Evolutionary conservation across 108 stramenopile genomes (phyloP).

Genomic region (Cyclostephanos tholiformis): DNA sequence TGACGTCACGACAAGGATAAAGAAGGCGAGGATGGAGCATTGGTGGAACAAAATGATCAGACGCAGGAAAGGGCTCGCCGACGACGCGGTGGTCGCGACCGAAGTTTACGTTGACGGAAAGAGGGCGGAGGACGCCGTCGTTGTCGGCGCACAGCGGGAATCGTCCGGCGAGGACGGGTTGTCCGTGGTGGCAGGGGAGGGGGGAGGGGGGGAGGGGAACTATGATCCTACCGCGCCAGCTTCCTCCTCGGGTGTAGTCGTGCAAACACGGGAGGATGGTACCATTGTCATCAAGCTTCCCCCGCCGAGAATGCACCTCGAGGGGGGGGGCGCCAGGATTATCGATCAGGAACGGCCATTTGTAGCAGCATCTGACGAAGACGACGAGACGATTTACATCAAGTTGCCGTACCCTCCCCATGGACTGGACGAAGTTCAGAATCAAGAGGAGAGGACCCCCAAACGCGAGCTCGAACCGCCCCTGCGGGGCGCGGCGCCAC

Average conservation of each 20-base stretch:
- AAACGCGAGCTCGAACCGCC: conserved; percentile 36
- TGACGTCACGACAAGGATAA: conserved; percentile 25
- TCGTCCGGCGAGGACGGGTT: neutral
- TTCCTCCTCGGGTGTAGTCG: conserved; percentile 16
- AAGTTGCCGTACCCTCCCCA: conserved; percentile 31
- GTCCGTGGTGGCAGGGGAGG: neutral
- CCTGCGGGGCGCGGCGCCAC: conserved; percentile 22
- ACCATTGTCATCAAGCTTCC: conserved; percentile 47
- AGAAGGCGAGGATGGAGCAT: conserved; percentile 30
- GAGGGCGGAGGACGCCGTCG: neutral
- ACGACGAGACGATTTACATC: conserved; percentile 39
- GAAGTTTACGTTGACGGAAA: conserved; percentile 27
- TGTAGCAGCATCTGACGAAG: neutral
- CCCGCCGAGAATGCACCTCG: conserved; percentile 37
- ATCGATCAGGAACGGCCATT: neutral
- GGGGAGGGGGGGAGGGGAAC: neutral
- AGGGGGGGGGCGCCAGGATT: neutral
- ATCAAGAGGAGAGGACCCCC: neutral
- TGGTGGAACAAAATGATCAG: conserved; percentile 18
- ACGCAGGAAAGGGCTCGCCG: conserved; percentile 2
- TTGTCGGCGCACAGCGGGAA: neutral
- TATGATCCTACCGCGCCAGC: neutral
- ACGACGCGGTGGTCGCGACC: neutral
- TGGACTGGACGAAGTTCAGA: neutral
- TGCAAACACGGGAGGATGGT: conserved; percentile 39